Base-by-base conservation (phyloP, 495 filamentous ascomycete genomes). In the Pyronema domesticum region DNA sequence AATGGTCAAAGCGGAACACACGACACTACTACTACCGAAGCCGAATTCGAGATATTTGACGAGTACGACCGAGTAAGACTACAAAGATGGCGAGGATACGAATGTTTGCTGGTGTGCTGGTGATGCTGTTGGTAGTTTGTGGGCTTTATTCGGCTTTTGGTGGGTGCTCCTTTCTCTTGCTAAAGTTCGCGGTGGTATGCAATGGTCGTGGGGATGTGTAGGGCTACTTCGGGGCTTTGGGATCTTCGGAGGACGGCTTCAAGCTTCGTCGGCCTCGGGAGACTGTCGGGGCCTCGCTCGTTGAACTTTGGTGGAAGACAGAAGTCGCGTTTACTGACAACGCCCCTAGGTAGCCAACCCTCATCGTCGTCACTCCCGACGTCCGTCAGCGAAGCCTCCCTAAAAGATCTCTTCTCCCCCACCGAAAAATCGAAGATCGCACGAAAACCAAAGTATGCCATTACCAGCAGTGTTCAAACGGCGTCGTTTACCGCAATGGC, bases 401-500 rank as follows among this genome's bases (percentile, higher is more conserved):
- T 14, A 37, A 57, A 39, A 5, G 13, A 55, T 36, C 8, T 48
- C 23, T 58, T 62, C 47, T 47, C 40, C 40, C 17, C 17, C 37
- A 33, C 47, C 17, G 60, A 62, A 6, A 39, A 62, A 30, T 44
- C 11, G 8, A 34, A 56, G 15, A 57, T 62, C 35, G 30, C 55
- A 15, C 52, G 57, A 6, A 55, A 63, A 19, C 60, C 57, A 9
- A 55, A 61, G 11, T 65, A 63, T 57, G 62, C 62, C 7, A 65
- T 65, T 30, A 63, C 62, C 14, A 55, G 50, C 10, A 58, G 54
- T 36, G 62, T 65, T 0, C 62, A 65, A 37, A 65, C 62, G 11
- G 60, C 57, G 19, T 63, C 60, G 18, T 65, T 63, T 46, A 60
- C 60, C 1, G 48, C 62, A 44, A 57, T 60, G 57, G 62, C 62